phyloP scores from a whole-genome alignment of 306 rosid genomes.

The Citrullus amarus region DNA sequence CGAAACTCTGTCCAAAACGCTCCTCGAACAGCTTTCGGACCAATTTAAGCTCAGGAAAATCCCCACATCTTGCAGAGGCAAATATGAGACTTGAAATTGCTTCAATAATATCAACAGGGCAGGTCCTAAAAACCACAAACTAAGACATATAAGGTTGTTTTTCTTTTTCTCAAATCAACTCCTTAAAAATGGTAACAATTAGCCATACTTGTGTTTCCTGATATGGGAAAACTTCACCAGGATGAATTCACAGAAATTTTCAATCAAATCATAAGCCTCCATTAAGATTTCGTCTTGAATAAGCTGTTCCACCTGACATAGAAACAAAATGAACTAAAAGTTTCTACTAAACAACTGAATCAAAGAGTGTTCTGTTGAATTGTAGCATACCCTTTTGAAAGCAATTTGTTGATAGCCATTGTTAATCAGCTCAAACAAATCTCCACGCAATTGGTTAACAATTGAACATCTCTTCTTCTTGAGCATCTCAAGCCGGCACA shows the following conservation, averaged over 20 bases:
- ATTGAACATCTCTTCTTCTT: constrained; percentile 49
- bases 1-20: constrained; percentile 49
- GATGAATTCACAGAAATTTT: constrained; percentile 46
- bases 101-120: constrained; percentile 65
- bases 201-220: constrained; percentile 43
- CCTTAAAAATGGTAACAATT: neutral
- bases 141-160: neutral
- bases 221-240: constrained; percentile 42
- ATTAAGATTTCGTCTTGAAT: constrained; percentile 41
- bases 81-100: constrained; percentile 75
- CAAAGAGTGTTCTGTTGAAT: neutral
- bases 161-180: neutral
- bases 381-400: constrained; percentile 29
- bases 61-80: constrained; percentile 89
- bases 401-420: constrained; percentile 46
- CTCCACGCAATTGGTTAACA: constrained; percentile 41
- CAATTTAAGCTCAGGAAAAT: constrained; percentile 58
- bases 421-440: constrained; percentile 39
- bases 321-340: neutral
- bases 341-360: neutral
- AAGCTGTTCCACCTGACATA: constrained; percentile 53
- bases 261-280: constrained; percentile 47
- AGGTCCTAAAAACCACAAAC: constrained; percentile 20
- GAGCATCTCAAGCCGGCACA: constrained; percentile 42
- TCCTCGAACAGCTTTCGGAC: constrained; percentile 55